Evolutionary conservation across 768 basidiomycete genomes (phyloP), one percentile per base, ranked within the genome.

Genomic region (Russula earlei): DNA sequence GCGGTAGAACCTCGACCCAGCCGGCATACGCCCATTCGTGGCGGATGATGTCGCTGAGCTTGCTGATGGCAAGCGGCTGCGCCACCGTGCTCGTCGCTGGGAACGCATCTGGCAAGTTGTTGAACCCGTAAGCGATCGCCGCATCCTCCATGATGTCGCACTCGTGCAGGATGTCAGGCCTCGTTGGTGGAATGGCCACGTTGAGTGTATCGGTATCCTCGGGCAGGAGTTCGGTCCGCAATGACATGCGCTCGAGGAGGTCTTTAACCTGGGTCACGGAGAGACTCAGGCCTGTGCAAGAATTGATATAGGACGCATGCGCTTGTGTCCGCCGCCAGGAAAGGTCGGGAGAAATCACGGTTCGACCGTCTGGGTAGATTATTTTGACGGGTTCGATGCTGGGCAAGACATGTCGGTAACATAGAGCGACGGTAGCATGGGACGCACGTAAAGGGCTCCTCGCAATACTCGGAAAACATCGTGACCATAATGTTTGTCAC

Each of bases 401-500:
- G 64, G 12, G 45, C 42, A 38, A 38, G 19, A 54, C 25, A 34
- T 12, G n/a, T 48, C 6, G 22, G 42, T 20, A 22, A 49, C 43
- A 57, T 15, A 41, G 36, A 51, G 27, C 15, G 47, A 62, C 11
- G 54, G 44, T 20, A 45, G 20, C n/a, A 19, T 29, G 19, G 27
- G 20, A 71, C 91, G 61, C 70, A 98, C 94, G 89, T 84, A 80
- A 85, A 97, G 4, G 93, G 90, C 40, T 90, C 82, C 58, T 81
- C 80, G 68, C 90, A 92, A 67, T 99, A 96, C 70, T 98, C 94
- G 2, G 95, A 86, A 72, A 99, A 99, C 94, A 98, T 95, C n/a
- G 90, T 86, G 2, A 87, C 76, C 12, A 99, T 82, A 59, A 98
- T 94, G 69, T 94, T 96, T 46, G 92, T 81, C 50, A 98, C 96